phyloP scores from a whole-genome alignment of 441 rosid genomes.

The Pelargonium cotyledonis region DNA sequence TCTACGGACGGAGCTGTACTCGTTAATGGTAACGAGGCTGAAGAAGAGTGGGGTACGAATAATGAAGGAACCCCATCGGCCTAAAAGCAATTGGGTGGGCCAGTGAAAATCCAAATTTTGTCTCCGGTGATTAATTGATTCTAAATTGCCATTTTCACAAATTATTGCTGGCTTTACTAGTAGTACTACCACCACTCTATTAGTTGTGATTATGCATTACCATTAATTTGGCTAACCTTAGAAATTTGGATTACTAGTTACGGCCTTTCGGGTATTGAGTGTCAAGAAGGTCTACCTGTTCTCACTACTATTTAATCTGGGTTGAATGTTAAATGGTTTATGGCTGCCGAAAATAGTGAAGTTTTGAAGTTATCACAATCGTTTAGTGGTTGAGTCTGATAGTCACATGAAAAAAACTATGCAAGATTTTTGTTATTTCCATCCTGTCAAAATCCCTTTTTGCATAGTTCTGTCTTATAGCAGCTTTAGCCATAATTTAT shows the following conservation, averaged over 20 bases:
- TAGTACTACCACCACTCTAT: constrained; percentile 14
- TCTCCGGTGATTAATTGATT: constrained; percentile 88
- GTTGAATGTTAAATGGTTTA: background rate
- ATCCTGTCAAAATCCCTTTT: background rate
- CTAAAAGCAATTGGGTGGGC: constrained; percentile 77
- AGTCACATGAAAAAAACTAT: background rate
- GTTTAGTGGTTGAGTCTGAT: background rate
- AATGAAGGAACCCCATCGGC: constrained; percentile 82
- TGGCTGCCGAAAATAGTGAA: background rate
- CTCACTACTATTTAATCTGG: background rate
- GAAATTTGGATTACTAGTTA: background rate
- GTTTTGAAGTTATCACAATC: background rate
- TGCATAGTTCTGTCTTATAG: background rate
- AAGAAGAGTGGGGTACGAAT: constrained; percentile 99
- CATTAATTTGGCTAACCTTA: background rate
- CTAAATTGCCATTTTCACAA: constrained; percentile 41
- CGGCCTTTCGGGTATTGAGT: background rate
- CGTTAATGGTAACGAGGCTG: constrained; percentile 87
- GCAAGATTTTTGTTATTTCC: background rate
- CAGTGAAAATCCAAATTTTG: constrained; percentile 72
- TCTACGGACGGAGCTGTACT: constrained; percentile 89
- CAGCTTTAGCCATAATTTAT: background rate
- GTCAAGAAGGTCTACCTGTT: background rate
- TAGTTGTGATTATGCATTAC: background rate
- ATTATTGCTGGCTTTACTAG: constrained; percentile 19